Evolutionary conservation across 371 early-diverging fungal genomes (phyloP), one percentile per base, ranked within the genome.

Genomic region (Lichtheimia hyalospora): DNA sequence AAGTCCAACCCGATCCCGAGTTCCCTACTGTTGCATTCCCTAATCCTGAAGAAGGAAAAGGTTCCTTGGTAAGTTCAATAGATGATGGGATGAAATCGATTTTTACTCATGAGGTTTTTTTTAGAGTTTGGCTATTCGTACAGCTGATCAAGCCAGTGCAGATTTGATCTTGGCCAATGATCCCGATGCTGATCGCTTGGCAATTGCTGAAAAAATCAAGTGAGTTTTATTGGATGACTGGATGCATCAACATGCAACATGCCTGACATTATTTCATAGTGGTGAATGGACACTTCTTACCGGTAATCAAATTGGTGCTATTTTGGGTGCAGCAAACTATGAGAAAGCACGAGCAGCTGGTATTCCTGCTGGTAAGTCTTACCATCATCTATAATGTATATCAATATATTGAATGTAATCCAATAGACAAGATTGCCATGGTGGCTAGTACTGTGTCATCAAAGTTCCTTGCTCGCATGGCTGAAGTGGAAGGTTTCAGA

Each of bases 101-200:
- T 28, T 18, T 50, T 34, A 53, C 49, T 4, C n/a, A n/a, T 25
- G 25, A 7, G 41, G 7, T 3, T 18, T 40, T 16, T 59, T 44
- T 5, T 34, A 71, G 72, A 81, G 74, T 7, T 62, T 93, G 63
- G 94, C 96, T 10, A 89, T 94, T 56, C 67, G 82, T 50, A 73
- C 84, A 20, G 97, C 97, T 0, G 85, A 91, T 27, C 55, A 67
- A 39, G 62, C 64, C 34, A 75, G 74, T 18, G 81, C 84, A 21
- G 67, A 58, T 8, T 67, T 96, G 25, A 92, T 97, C n/a, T 69
- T 97, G 34, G 96, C 97, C n/a, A 97, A 96, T 70, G 98, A 97
- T 67, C 98, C 98, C 2, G 98, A 97, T 76, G 98, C 96, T n/a
- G 98, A 97, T 72, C 86, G 98, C 25, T 84, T 97, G 46, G 93